A percentile compares a stretch with the other conserved stretches of the same genome.
These are phyloP conservation scores for Candida chauliodis DNA, from an alignment of 805 yeast species.

Conservation along the genomic window DNA sequence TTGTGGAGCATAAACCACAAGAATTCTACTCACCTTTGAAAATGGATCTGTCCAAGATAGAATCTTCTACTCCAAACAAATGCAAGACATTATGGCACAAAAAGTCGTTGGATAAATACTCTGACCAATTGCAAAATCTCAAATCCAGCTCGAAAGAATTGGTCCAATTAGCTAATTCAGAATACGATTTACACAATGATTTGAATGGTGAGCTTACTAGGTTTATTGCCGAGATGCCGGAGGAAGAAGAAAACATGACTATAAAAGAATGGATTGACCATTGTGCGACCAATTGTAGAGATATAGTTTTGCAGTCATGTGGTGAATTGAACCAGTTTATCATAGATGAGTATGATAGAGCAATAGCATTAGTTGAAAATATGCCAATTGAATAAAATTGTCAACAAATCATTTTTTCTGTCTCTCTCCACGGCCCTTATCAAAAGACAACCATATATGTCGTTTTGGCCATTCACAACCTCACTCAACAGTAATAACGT, in stretches of 20 bases:
- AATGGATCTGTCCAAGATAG: slow-evolving; percentile 1
- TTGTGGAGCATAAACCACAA: too few species aligned
- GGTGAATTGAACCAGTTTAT: slow-evolving; percentile 46
- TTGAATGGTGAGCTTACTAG: slow-evolving; percentile 60
- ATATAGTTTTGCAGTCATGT: slow-evolving; percentile 44
- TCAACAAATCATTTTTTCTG: slow-evolving; percentile 3
- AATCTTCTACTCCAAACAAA: slow-evolving; percentile 4
- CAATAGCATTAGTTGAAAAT: slow-evolving; percentile 39
- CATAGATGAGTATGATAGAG: slow-evolving; percentile 46
- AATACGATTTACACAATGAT: slow-evolving; percentile 53
- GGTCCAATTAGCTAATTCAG: slow-evolving; percentile 29
- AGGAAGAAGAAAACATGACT: slow-evolving; percentile 62
- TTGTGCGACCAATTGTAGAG: slow-evolving; percentile 53
- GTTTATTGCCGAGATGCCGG: slow-evolving; percentile 68
- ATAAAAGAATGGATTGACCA: slow-evolving; percentile 66
- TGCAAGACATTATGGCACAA: slow-evolving; percentile 5
- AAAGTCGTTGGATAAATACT: not conserved
- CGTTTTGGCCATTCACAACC: slow-evolving; percentile 45
- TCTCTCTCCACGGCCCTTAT: slow-evolving; percentile 1
- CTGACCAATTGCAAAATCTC: slow-evolving; percentile 16
- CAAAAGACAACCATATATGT: slow-evolving; percentile 22
- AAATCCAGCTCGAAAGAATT: slow-evolving; percentile 35
- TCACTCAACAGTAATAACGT: slow-evolving; percentile 33
- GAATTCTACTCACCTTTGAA: slow-evolving; percentile 2
- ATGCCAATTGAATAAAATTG: slow-evolving; percentile 21